Evolutionary conservation across 176 grass and related monocot genomes (phyloP).

Genomic region (Stipa capillata): DNA sequence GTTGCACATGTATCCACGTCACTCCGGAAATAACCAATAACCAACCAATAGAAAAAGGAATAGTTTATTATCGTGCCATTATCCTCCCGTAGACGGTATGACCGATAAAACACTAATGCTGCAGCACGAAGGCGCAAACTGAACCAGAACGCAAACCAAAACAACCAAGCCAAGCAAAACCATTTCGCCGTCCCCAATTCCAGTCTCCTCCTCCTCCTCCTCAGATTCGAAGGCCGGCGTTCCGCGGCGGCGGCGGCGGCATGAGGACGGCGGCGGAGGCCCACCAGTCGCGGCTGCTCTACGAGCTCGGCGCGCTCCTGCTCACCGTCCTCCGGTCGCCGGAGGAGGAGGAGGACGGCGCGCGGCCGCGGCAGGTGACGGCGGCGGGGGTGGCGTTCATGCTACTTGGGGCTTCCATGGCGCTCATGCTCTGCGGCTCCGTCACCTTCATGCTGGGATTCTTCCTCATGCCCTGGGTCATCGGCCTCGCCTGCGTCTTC

Average conservation of each 20-base stretch:
- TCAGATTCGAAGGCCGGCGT: not conserved
- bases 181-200: not conserved
- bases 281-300: constrained; percentile 54
- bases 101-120: not conserved
- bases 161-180: not conserved
- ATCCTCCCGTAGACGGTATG: not conserved
- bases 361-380: constrained; percentile 33
- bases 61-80: too few relatives aligned
- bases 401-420: constrained; percentile 68
- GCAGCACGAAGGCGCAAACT: not conserved
- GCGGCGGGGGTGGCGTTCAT: constrained; percentile 62
- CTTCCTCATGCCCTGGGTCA: constrained; percentile 92
- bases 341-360: not conserved
- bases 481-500: constrained; percentile 60
- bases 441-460: constrained; percentile 88
- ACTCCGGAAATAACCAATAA: too few relatives aligned
- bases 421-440: constrained; percentile 83
- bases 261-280: constrained; percentile 41
- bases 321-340: constrained; percentile 34
- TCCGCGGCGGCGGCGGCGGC: not conserved
- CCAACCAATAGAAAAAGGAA: too few relatives aligned
- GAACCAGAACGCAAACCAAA: not conserved
- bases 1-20: too few relatives aligned
- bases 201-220: not conserved
- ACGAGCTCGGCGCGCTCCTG: constrained; percentile 60